Evolutionary conservation across 2,329 filamentous ascomycete species (phyloP), one percentile per base, ranked within the genome.

Genomic region (Tolypocladium guangdongense): DNA sequence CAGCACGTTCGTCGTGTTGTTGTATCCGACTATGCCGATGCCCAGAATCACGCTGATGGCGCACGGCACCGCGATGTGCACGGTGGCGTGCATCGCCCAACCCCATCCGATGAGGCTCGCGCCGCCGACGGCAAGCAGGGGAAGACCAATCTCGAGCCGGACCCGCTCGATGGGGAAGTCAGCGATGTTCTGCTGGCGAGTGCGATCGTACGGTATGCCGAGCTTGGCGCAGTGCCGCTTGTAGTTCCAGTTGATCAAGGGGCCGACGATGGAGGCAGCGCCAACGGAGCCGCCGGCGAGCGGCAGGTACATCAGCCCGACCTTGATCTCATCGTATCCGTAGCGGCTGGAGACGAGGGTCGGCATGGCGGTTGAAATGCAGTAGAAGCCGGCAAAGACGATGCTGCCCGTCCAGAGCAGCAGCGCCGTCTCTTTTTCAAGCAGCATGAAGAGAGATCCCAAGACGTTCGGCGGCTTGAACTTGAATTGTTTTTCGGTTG

Each of bases 181-280:
- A 0, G 66, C 59, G 14, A 81, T 64, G 55, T 80, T 74, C 35
- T 72, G 70, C 57, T 77, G 77, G 11, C 78, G 76, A 49, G 72
- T 77, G 58, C 74, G 75, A 53, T 76, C 76, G 52, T 84, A 74
- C 0, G 72, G 62, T 11, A 86, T 68, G 11, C 78, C 78, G 0
- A 80, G 65, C 6, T 67, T 71, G 11, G 66, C 63, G 14, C 84
- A 83, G 54, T 85, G 76, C 1, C 84, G 78, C 1, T 77, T 74
- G 64, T 83, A 90, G 64, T 87, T 88, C 68, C 77, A 77, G 64
- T 89, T 86, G 37, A 88, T 75, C 1, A 82, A 58, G 2, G 74
- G 73, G 1, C 86, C 83, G 3, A 71, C 70, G 3, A 72, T 60
- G 10, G 71, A 58, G 1, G 74, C 75, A 0, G 77, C 71, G 2